Evolutionary conservation across 2,329 filamentous ascomycete species (phyloP).

Genomic region (Ceratocystis huliohia): DNA sequence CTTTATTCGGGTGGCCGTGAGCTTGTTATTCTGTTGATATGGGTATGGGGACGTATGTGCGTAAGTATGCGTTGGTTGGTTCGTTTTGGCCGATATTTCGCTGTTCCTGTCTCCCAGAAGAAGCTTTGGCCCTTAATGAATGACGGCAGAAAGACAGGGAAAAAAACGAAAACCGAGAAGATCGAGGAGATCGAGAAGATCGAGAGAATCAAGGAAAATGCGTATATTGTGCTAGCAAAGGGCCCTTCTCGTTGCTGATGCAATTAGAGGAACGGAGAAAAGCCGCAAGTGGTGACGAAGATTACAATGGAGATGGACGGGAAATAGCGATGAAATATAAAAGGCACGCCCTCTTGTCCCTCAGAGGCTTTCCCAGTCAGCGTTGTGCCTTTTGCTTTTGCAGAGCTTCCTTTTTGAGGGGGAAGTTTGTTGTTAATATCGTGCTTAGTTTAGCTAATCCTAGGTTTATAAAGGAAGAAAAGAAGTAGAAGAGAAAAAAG

Average conservation of each 20-base stretch:
- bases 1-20: not conserved
- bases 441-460: not conserved
- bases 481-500: not conserved
- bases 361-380: not conserved
- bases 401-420: not conserved
- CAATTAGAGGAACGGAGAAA: not conserved
- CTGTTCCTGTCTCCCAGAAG: not conserved
- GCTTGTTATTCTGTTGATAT: not conserved
- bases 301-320: not conserved
- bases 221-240: not conserved
- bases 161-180: not conserved
- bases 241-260: not conserved
- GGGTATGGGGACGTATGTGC: not conserved
- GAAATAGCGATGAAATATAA: not conserved
- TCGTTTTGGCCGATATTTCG: not conserved
- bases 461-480: not conserved
- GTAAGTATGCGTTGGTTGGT: not conserved
- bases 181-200: too few species aligned
- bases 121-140: constrained; percentile 2
- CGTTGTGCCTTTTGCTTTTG: not conserved
- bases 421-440: not conserved
- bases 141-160: not conserved
- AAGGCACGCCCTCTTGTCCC: not conserved
- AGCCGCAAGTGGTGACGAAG: not conserved
- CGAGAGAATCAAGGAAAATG: too few species aligned